Base-by-base conservation (phyloP, 441 rosid species). In the Hura crepitans region DNA sequence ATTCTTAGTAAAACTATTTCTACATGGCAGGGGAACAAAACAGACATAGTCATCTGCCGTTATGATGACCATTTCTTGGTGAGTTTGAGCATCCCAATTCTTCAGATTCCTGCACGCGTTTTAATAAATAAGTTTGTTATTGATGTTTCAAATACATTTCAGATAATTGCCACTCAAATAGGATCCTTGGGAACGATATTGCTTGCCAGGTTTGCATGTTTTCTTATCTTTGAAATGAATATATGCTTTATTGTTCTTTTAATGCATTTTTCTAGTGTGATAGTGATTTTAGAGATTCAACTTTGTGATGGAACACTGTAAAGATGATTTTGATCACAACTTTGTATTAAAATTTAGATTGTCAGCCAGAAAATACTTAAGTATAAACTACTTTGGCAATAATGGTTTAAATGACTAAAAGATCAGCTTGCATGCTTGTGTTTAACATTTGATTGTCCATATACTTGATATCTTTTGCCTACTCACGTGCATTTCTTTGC, bases 131-230 rank as follows among this genome's bases (percentile, higher is more conserved):
- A 39, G 30, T 39, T 20, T n/a, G 35, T 46, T 33, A 72, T 39
- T 70, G 22, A 75, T 69, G 30, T 11, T 31, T 60, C 62, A 6
- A 59, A 47, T 45, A 69, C 64, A 77, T 71, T 35, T 74, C 84
- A 91, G 98, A 91, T 91, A 60, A 82, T 88, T 78, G 97, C 86
- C 28, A 86, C 95, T 70, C 98, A 93, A 75, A 83, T 91, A 70
- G 98, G 91, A 80, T 77, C 90, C 33, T 83, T 93, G 95, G 98
- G 97, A 37, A 89, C 98, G 11, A 77, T 89, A 66, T 76, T 94
- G 59, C 96, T 85, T 47, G 96, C 98, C 66, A 91, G 93, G 98
- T 94, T 69, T 74, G 76, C 58, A 20, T 33, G 5, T 53, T 31
- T 59, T 47, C 18, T 42, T 62, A 9, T 76, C 53, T 70, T 33